A percentile compares a stretch with the other conserved stretches of the same genome.
Evolutionary conservation across 352 stramenopile species (phyloP).

Genomic region (Phytophthora melonis): DNA sequence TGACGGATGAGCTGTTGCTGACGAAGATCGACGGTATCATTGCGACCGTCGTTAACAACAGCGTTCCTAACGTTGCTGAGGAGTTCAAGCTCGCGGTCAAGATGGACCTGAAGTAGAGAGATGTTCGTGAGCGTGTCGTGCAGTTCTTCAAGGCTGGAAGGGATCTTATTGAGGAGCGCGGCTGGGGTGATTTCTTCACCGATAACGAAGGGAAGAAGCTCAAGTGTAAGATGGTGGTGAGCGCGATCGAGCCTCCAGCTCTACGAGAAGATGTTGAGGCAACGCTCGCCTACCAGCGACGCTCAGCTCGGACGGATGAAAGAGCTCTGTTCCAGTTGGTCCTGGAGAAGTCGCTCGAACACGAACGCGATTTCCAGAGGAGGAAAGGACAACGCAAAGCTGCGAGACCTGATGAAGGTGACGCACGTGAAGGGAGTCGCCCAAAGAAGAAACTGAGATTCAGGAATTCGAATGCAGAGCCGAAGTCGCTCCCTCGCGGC

Average conservation of each 20-base stretch:
- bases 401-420: not conserved
- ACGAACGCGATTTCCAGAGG: not conserved
- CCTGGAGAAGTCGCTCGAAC: not conserved
- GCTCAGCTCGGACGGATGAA: not conserved
- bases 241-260: not conserved
- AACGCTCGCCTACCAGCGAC: not conserved
- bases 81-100: constrained; percentile 4
- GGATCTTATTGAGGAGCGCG: not conserved
- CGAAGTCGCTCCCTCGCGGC: too few species aligned
- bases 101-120: constrained; percentile 15
- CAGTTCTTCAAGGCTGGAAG: constrained; percentile 6
- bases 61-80: not conserved
- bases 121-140: constrained; percentile 1
- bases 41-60: constrained; percentile 12
- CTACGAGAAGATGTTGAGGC: not conserved
- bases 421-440: not conserved
- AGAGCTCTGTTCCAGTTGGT: not conserved
- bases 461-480: too few species aligned
- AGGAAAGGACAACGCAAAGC: not conserved
- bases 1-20: constrained; percentile 1
- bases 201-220: constrained; percentile 11
- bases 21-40: constrained; percentile 9
- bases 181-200: constrained; percentile 4
- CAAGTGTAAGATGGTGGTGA: constrained; percentile 7
- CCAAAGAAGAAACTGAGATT: not conserved